Conservation (phyloP, 2,329 filamentous ascomycete genomes). For the Teratosphaeria viscida region DNA sequence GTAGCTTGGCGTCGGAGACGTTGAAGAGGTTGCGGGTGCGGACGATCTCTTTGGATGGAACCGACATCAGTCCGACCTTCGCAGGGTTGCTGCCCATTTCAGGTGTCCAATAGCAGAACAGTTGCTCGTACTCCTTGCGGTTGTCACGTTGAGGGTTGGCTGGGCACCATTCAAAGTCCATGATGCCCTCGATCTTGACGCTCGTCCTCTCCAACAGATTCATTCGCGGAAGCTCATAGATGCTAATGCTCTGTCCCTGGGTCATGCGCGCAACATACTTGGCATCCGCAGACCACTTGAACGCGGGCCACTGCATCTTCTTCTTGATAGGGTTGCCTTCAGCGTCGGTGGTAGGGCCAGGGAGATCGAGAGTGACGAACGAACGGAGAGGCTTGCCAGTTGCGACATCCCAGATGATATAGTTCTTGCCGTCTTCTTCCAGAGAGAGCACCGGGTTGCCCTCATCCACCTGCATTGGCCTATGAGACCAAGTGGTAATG, state of each 20-base stretch:
- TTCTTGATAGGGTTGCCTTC: slow-evolving; percentile 64
- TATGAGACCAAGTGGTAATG: slow-evolving; percentile 91
- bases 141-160: slow-evolving; percentile 71
- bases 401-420: slow-evolving; percentile 94
- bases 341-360: slow-evolving; percentile 49
- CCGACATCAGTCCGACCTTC: slow-evolving; percentile 91
- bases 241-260: slow-evolving; percentile 76
- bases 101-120: slow-evolving; percentile 97
- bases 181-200: slow-evolving; percentile 91
- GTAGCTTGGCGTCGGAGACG: slow-evolving; percentile 91
- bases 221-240: slow-evolving; percentile 86
- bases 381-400: slow-evolving; percentile 84
- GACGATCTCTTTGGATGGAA: slow-evolving; percentile 88
- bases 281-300: slow-evolving; percentile 98
- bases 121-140: slow-evolving; percentile 84
- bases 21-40: slow-evolving; percentile 96
- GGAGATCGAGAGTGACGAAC: slow-evolving; percentile 79
- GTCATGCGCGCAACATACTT: slow-evolving; percentile 92
- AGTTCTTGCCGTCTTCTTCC: slow-evolving; percentile 98
- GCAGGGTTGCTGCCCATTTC: slow-evolving; percentile 97
- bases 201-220: slow-evolving; percentile 80
- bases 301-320: slow-evolving; percentile 95
- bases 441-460: slow-evolving; percentile 62
- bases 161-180: slow-evolving; percentile 97
- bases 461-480: slow-evolving; percentile 85